These are phyloP conservation scores for Wilhelminamyces savonicus DNA, from an alignment of 805 yeast genomes.

Conservation along the genomic window DNA sequence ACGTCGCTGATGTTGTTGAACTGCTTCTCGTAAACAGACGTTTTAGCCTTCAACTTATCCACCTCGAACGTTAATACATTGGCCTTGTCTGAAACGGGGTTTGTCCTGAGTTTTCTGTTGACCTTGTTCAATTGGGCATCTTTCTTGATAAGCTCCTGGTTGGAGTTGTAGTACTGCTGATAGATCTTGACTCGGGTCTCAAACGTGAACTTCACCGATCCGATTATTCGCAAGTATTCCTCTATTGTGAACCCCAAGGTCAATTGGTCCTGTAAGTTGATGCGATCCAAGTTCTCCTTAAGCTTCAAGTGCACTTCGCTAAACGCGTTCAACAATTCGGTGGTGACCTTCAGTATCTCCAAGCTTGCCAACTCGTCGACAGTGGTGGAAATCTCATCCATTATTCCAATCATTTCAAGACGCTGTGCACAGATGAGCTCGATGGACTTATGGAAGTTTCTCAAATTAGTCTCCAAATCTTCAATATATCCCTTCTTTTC, in stretches of 20 bases:
- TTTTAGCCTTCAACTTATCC: constrained; percentile 46
- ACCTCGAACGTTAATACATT: constrained; percentile 55
- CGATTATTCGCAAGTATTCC: constrained; percentile 74
- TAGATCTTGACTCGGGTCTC: constrained; percentile 63
- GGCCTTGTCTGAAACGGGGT: constrained; percentile 62
- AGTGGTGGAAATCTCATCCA: constrained; percentile 58
- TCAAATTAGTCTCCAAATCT: constrained; percentile 65
- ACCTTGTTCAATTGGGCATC: constrained; percentile 40
- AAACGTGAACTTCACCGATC: constrained; percentile 68
- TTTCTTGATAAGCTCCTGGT: constrained; percentile 41
- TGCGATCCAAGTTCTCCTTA: constrained; percentile 68
- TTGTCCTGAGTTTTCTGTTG: constrained; percentile 38
- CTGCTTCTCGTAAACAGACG: constrained; percentile 46
- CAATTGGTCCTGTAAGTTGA: constrained; percentile 76
- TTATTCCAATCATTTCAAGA: constrained; percentile 59
- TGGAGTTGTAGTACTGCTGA: constrained; percentile 35
- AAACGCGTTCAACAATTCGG: constrained; percentile 62
- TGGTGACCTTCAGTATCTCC: constrained; percentile 64
- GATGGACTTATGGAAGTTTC: constrained; percentile 60
- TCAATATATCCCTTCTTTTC: constrained; percentile 67
- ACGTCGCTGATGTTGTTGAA: constrained; percentile 60
- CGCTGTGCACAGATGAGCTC: constrained; percentile 73
- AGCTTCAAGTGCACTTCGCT: constrained; percentile 66
- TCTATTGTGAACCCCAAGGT: constrained; percentile 84
- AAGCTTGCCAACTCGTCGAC: constrained; percentile 59